Evolutionary conservation across 1,284 basidiomycete species (phyloP).

Genomic region (Irpex sp.): DNA sequence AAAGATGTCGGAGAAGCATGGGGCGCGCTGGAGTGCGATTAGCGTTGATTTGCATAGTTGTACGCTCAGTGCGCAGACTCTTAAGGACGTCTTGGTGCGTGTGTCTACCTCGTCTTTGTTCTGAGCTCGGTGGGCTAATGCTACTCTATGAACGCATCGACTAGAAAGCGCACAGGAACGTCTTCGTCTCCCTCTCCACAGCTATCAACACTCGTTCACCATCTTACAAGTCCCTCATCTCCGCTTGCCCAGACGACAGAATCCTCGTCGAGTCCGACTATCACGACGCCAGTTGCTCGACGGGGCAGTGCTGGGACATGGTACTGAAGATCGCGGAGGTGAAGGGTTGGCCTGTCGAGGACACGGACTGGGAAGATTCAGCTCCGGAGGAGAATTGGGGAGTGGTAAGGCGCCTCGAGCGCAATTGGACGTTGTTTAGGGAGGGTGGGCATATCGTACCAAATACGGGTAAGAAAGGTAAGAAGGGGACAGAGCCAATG

Average conservation of each 20-base stretch:
- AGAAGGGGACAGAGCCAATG: background rate
- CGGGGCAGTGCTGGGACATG: constrained; percentile 68
- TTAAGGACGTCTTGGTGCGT: constrained; percentile 62
- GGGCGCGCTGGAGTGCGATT: constrained; percentile 50
- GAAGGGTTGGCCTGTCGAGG: constrained; percentile 65
- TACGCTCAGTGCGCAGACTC: constrained; percentile 65
- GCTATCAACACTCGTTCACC: constrained; percentile 70
- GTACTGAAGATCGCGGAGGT: constrained; percentile 56
- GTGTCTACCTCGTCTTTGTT: too few relatives aligned
- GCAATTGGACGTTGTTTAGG: constrained; percentile 64
- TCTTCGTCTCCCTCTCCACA: constrained; percentile 76
- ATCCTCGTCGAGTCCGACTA: constrained; percentile 80
- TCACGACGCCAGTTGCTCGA: constrained; percentile 48
- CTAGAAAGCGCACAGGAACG: constrained; percentile 63
- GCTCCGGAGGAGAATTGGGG: constrained; percentile 46
- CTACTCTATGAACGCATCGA: too few relatives aligned
- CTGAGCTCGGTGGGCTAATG: too few relatives aligned
- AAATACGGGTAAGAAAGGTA: background rate
- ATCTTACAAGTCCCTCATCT: constrained; percentile 56
- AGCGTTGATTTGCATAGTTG: constrained; percentile 80
- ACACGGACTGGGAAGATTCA: constrained; percentile 41
- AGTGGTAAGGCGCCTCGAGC: constrained; percentile 56
- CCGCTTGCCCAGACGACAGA: constrained; percentile 52
- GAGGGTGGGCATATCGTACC: constrained; percentile 36
- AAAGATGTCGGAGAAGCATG: constrained; percentile 48